phyloP scores from a whole-genome alignment of 2,329 filamentous ascomycete genomes.

The Biscogniauxia mediterranea region DNA sequence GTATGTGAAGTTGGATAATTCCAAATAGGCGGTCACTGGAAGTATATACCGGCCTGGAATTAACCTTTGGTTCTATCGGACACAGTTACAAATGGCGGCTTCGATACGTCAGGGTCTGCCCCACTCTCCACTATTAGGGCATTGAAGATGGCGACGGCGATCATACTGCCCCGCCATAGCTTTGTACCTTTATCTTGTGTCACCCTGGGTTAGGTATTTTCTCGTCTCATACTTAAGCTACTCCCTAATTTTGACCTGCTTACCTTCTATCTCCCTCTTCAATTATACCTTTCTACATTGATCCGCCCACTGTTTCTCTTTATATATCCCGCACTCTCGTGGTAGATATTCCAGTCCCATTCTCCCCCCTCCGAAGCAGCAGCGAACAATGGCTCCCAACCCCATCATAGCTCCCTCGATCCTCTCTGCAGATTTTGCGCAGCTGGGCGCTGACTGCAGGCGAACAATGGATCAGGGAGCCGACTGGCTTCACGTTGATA shows the following conservation, averaged over 20 bases:
- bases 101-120: conserved; percentile 2
- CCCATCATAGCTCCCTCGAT: conserved; percentile 99
- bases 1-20: no score
- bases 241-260: neutral
- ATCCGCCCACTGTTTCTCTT: neutral
- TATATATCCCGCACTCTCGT: conserved; percentile 2
- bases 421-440: conserved; percentile 91
- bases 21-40: no score
- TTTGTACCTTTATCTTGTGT: no score
- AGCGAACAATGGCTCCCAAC: conserved; percentile 72
- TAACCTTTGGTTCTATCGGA: no score
- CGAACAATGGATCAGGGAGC: conserved; percentile 82
- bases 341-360: neutral
- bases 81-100: no score
- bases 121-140: conserved; percentile 16
- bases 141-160: no score
- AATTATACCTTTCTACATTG: neutral
- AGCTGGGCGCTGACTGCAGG: conserved; percentile 81
- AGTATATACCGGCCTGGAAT: no score
- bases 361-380: neutral
- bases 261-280: neutral
- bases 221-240: conserved; percentile 5
- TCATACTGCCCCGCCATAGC: conserved; percentile 23
- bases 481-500: conserved; percentile 94
- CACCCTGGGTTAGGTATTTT: neutral